Base-by-base conservation (phyloP, 2,329 filamentous ascomycete species). In the Claviceps monticola region DNA sequence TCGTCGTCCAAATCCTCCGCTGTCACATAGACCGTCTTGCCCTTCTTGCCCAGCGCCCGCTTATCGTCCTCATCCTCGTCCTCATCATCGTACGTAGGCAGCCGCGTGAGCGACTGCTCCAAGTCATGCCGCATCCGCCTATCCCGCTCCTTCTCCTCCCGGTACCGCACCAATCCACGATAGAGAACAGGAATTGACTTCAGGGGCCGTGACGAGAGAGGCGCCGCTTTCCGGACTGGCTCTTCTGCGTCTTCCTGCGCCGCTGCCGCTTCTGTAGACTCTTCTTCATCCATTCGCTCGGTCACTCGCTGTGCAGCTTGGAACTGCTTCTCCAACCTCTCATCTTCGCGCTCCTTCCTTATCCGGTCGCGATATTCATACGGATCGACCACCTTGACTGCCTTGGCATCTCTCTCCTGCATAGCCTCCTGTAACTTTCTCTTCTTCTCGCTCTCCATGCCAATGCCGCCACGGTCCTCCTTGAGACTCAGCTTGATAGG, bases 401-500 rank as follows among this genome's bases (percentile, higher is more conserved):
- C 68, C 63, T 88, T 88, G 49, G 72, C 68, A 41, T 73, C 68
- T 54, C 63, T 68, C 57, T 77, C 70, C 56, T 77, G 79, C 4
- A 76, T 76, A 51, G 79, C 78, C 65, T 88, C 84, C 44, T 78
- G 70, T 21, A 81, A 62, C 62, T 85, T 90, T 57, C 88, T 76
- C 72, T 95, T 95, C 69, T 83, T 83, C 65, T 93, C 88, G 4
- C 76, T 81, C 56, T 93, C 88, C 59, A 91, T 69, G 0, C 93
- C 91, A 57, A 97, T 88, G 1, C 91, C 93, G 16, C 81, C 83
- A 2, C 86, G 77, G 60, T 85, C 85, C 50, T 89, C 85, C 65
- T 93, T 94, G 62, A 94, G 69, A 53, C 76, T 74, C 48, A 95
- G 73, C 37, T 79, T 74, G 53, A 98, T 80, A 0, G 93, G 93